Evolutionary conservation across 2,329 filamentous ascomycete species (phyloP), one percentile per base, ranked within the genome.

Genomic region (Fusarium pseudocircinatum): DNA sequence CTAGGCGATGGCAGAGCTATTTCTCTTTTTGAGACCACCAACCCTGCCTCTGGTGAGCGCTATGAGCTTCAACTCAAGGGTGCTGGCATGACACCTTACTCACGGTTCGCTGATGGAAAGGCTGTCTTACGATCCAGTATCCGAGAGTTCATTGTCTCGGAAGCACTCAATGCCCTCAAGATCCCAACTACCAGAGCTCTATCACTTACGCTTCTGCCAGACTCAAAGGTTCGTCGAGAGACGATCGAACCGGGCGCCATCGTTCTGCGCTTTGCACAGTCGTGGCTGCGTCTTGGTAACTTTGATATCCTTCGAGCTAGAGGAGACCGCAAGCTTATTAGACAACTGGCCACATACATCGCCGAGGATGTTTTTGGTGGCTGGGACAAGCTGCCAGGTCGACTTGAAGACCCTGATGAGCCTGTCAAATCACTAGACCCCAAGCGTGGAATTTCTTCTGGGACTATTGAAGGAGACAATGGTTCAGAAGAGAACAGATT

Each of bases 41-140:
- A 96, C 79, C 90, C 93, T 2, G 79, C 81, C 4, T 93, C 93
- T 0, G 88, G 89, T n/a, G 86, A 84, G 40, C 89, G 94, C 32
- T 98, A 97, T 80, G 96, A 99, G 82, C 81, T 98, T 47, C 96
- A 98, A 82, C 87, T 99, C 69, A 99, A 99, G 82, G 96, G 96
- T 30, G 96, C 96, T 22, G 96, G 96, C 10, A 85, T 92, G 78
- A 99, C 96, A 8, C 96, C 96, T 0, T 99, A 99, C 84, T 97
- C 94, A 43, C 92, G 96, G 7, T 99, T 99, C 76, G 96, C 96
- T 30, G 96, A 99, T 81, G 96, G 96, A 36, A 96, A 96, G 80
- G 96, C 96, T 2, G 96, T 99, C 6, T 85, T 99, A 58, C 87
- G 96, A 69, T 97, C 94, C 34, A 97, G 94, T 79, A 97, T 99